Evolutionary conservation across 2,329 filamentous ascomycete genomes (phyloP).

Genomic region (Rhinocladiella mackenziei): DNA sequence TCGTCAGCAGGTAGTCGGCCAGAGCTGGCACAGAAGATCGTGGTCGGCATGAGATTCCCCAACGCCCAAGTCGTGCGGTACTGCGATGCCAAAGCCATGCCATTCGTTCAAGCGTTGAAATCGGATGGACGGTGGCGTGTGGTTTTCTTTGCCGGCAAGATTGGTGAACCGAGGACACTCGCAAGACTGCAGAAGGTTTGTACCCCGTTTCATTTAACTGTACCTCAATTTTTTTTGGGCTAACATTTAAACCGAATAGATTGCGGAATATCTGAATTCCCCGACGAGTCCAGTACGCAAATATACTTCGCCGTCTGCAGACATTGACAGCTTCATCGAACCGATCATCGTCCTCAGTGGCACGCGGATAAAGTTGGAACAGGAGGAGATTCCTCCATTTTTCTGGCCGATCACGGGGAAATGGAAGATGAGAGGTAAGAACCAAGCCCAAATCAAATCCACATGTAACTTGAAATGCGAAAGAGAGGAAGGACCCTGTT

Average conservation of each 20-base stretch:
- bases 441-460: not conserved
- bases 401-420: constrained; percentile 57
- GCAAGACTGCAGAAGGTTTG: constrained; percentile 40
- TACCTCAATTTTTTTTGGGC: not conserved
- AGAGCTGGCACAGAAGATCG: constrained; percentile 37
- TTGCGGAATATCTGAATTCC: constrained; percentile 41
- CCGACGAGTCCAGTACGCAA: constrained; percentile 39
- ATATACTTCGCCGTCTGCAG: constrained; percentile 42
- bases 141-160: constrained; percentile 48
- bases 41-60: constrained; percentile 49
- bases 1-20: constrained; percentile 34
- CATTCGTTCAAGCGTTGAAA: constrained; percentile 47
- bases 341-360: constrained; percentile 52
- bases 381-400: constrained; percentile 51
- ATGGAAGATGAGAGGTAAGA: constrained; percentile 52
- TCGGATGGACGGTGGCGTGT: constrained; percentile 53
- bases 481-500: no score
- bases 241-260: constrained; percentile 28
- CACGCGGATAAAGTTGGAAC: constrained; percentile 47
- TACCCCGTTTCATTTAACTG: constrained; percentile 1
- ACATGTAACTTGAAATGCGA: not conserved
- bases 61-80: constrained; percentile 58
- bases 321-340: constrained; percentile 57
- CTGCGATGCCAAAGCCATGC: constrained; percentile 57
- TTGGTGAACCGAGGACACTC: constrained; percentile 32